Base-by-base conservation (phyloP, 306 rosid genomes). In the Geum urbanum region DNA sequence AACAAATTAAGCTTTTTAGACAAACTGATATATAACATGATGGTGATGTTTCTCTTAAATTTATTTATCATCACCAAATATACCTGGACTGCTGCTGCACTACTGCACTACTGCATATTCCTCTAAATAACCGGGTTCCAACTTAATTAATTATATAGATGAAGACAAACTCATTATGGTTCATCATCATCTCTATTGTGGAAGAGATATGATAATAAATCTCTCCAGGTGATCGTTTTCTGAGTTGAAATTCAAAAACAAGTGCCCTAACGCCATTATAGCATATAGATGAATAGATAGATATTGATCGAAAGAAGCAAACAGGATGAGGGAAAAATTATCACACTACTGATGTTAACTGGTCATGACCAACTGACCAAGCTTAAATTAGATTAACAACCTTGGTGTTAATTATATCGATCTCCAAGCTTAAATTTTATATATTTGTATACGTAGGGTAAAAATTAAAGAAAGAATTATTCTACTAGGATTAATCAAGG, bases 161-260 rank as follows among this genome's bases (percentile, higher is more conserved):
- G 62, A 78, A 78, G 89, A 81, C 92, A 83, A 83, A 82, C 81
- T 70, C 86, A 84, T 85, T 63, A 82, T 87, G 85, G 77, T 67
- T 75, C 75, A 72, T 69, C 83, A 87, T 87, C 76, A 85, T 84
- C 85, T 82, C 77, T 55, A 44, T 2, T 47, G 10, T n/a, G 85
- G 71, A 81, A 84, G 76, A n/a, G n/a, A n/a, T n/a, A 71, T 81
- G 55, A 84, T 77, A 80, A 77, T 57, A 77, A 63, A 77, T 70
- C 81, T 82, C 82, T 85, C 80, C 57, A 72, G 70, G 78, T 81
- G 74, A 19, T 13, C 43, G 14, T 74, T 71, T 15, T 76, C 12
- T 32, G 0, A 41, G 83, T 78, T 82, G 83, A 74, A 78, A 72
- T 83, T 83, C 70, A 54, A 72, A 82, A 77, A 66, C 39, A 18